These are phyloP conservation scores for Colletotrichum karsti DNA, from an alignment of 2,329 filamentous ascomycete species.

Conservation along the genomic window DNA sequence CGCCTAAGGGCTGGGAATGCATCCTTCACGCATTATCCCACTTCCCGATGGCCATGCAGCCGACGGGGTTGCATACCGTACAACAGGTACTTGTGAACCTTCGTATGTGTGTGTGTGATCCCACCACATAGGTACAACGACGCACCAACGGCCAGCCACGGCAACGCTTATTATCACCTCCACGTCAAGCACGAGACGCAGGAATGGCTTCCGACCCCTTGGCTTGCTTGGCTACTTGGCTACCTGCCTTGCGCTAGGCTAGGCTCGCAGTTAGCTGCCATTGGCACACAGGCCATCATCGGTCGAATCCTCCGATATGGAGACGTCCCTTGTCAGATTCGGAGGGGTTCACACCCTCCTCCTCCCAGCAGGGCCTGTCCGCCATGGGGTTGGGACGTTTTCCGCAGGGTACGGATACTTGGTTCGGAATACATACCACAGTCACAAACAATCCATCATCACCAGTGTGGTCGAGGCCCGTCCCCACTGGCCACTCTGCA, in stretches of 20 bases:
- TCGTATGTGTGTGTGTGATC: not conserved
- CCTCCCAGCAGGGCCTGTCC: slow-evolving; percentile 3
- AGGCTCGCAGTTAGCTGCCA: not conserved
- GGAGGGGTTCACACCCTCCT: slow-evolving; percentile 2
- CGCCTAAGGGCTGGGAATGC: not conserved
- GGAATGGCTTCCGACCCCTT: slow-evolving; percentile 1
- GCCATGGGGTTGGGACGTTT: slow-evolving; percentile 22
- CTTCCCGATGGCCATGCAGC: slow-evolving; percentile 13
- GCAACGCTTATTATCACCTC: slow-evolving; percentile 9
- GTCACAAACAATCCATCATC: not conserved
- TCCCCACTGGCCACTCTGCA: not conserved
- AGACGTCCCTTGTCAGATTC: slow-evolving; percentile 7
- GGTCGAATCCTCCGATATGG: slow-evolving; percentile 12
- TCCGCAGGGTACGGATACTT: slow-evolving; percentile 14
- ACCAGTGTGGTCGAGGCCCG: not conserved
- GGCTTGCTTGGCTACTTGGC: slow-evolving; percentile 2
- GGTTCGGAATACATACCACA: not conserved
- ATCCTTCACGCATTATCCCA: slow-evolving; percentile 19
- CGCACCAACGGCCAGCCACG: slow-evolving; percentile 3
- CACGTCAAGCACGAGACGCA: not conserved
- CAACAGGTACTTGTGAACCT: too few relatives aligned
- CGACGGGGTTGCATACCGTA: not conserved
- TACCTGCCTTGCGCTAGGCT: not conserved
- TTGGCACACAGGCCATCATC: slow-evolving; percentile 9
- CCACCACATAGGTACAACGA: not conserved